Conservation (phyloP, 495 filamentous ascomycete genomes). For the Oidiodendron maius region DNA sequence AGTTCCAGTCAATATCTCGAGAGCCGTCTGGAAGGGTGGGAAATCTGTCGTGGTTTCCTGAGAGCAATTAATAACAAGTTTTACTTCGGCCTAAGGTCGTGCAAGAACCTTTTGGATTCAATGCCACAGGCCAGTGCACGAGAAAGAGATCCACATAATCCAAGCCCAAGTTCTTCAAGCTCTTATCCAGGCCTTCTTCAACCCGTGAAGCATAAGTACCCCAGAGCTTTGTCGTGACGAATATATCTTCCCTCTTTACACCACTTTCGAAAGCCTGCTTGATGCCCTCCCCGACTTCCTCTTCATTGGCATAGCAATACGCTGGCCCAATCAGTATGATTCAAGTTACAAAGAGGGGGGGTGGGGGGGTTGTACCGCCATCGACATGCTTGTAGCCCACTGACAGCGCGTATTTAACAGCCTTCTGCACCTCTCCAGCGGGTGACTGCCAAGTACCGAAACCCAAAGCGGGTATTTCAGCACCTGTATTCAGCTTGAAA, state of each 20-base stretch:
- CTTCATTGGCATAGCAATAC: constrained; percentile 56
- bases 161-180: constrained; percentile 62
- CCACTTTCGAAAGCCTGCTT: constrained; percentile 60
- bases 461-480: constrained; percentile 68
- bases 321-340: constrained; percentile 13
- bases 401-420: constrained; percentile 50
- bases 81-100: constrained; percentile 3
- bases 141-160: constrained; percentile 82
- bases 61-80: background rate
- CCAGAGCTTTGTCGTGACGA: constrained; percentile 82
- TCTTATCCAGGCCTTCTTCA: constrained; percentile 62
- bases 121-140: constrained; percentile 75
- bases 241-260: constrained; percentile 70
- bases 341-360: background rate
- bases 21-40: constrained; percentile 66
- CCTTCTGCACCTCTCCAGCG: constrained; percentile 51
- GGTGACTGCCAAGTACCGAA: constrained; percentile 74
- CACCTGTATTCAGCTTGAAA: constrained; percentile 73
- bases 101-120: constrained; percentile 58
- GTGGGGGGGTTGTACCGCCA: constrained; percentile 25
- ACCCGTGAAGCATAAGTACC: constrained; percentile 66
- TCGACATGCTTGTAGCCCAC: constrained; percentile 62
- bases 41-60: constrained; percentile 65
- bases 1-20: constrained; percentile 58
- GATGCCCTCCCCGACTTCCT: constrained; percentile 49